These are phyloP conservation scores for Mimosa bimucronata DNA, from an alignment of 306 rosid species.

Conservation along the genomic window DNA sequence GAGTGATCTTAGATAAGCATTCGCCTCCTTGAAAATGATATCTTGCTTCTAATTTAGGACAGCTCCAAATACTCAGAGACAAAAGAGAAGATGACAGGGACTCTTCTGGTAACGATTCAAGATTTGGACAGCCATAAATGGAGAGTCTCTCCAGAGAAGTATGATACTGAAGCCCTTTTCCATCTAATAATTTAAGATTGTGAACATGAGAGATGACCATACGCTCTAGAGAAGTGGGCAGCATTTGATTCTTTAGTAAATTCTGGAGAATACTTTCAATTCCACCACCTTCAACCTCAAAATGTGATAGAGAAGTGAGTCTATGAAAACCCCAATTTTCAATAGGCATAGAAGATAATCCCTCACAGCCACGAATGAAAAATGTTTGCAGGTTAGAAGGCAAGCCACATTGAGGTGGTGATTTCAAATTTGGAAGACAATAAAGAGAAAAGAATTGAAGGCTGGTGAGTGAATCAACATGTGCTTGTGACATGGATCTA, in stretches of 20 bases:
- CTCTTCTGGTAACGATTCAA: conserved; percentile 1
- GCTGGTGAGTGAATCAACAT: not conserved
- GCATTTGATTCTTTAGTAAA: not conserved
- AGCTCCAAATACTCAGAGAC: not conserved
- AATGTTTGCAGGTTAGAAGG: not conserved
- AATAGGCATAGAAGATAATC: not conserved
- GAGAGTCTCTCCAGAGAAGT: not conserved
- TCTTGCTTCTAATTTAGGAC: not conserved
- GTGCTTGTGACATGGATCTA: not conserved
- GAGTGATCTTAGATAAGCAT: no score
- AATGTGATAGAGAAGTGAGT: not conserved
- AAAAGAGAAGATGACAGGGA: not conserved
- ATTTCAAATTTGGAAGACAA: not conserved
- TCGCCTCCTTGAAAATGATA: no score
- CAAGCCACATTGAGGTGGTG: not conserved
- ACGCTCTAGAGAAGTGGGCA: not conserved
- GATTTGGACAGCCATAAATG: not conserved
- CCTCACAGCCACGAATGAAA: not conserved
- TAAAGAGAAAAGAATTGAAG: not conserved
- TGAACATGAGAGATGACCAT: not conserved
- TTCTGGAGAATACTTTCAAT: not conserved
- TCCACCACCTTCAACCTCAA: not conserved
- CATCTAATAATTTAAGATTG: not conserved
- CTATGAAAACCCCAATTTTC: not conserved
- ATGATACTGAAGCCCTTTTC: not conserved